Conservation (phyloP, 805 yeast genomes). For the Wickerhamomyces rabaulensis region DNA sequence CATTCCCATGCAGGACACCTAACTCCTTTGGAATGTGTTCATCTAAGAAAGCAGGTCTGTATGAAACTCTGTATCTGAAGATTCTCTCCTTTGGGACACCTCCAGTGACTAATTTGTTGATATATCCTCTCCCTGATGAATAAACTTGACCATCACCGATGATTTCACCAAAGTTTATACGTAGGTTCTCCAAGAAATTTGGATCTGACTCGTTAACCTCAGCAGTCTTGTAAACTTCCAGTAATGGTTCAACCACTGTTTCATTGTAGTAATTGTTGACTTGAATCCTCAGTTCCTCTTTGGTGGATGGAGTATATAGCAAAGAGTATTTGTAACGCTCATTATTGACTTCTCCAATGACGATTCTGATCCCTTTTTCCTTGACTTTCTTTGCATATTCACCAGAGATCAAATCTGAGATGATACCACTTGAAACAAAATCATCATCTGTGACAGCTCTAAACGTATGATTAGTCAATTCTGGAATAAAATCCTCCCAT, state of each 20-base stretch:
- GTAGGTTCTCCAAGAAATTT: slow-evolving; percentile 16
- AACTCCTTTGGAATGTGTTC: slow-evolving; percentile 13
- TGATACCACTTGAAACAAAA: slow-evolving; percentile 27
- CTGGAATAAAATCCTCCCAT: slow-evolving; percentile 22
- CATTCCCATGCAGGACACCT: slow-evolving; percentile 31
- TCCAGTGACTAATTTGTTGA: slow-evolving; percentile 21
- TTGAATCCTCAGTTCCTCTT: slow-evolving; percentile 26
- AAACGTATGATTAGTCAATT: slow-evolving; percentile 28
- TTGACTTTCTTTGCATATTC: slow-evolving; percentile 22
- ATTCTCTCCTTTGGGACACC: not conserved
- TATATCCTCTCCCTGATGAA: slow-evolving; percentile 31
- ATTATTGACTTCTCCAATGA: slow-evolving; percentile 32
- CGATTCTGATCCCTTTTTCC: slow-evolving; percentile 18
- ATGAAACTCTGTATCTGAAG: slow-evolving; percentile 26
- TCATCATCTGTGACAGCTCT: slow-evolving; percentile 36
- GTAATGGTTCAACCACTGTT: slow-evolving; percentile 20
- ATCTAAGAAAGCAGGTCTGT: slow-evolving; percentile 20
- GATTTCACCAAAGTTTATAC: slow-evolving; percentile 28
- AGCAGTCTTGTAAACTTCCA: slow-evolving; percentile 21
- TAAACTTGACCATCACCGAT: slow-evolving; percentile 36
- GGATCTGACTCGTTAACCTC: slow-evolving; percentile 14
- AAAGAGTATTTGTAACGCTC: slow-evolving; percentile 28
- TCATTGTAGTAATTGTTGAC: slow-evolving; percentile 33
- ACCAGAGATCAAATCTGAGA: slow-evolving; percentile 28
- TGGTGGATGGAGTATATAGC: slow-evolving; percentile 26